Base-by-base conservation (phyloP, 2,329 filamentous ascomycete genomes). In the Cadophora sp. region DNA sequence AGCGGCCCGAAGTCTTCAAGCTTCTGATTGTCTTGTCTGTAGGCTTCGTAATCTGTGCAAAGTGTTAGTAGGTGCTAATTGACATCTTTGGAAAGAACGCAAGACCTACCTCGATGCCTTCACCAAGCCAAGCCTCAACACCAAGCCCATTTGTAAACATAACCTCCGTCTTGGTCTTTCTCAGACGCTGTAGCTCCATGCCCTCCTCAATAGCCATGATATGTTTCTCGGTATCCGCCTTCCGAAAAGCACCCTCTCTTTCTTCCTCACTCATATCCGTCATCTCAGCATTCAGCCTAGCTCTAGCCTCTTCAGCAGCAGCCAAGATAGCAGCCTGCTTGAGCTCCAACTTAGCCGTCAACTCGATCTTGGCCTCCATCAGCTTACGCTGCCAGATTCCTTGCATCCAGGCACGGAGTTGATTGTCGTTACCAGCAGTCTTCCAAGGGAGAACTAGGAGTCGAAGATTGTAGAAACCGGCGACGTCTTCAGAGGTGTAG, bases 61-160 rank as follows among this genome's bases (percentile, higher is more conserved):
- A 46, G 12, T 27, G 11, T 26, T 9, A 29, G 24, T 16, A 19
- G 9, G n/a, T 7, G 31, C 2, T 8, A 27, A 14, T 1, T 11
- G 16, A 27, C 4, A 27, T 4, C 12, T 11, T 27, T n/a, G 14
- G 3, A 14, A 8, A 12, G 22, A 6, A 3, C 16, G 27, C 8
- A 37, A 2, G 26, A 14, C 60, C 3, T 34, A 62, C 60, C 60
- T 62, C 60, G 34, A 62, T 24, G 14, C 60, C 60, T 11, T 62
- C 60, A 24, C 60, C 60, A 50, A 62, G 60, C 60, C 60, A 62
- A 24, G 60, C 60, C 60, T 62, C 60, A 14, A 62, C 60, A 34
- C 60, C 43, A 22, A 51, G 43, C 7, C 43, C 24, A 16, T 62
- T 62, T 5, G 60, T 62, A 34, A 62, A 62, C 60, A 62, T 62